These are phyloP conservation scores for Colletotrichum sp. DNA, from an alignment of 2,329 filamentous ascomycete species.

Conservation along the genomic window DNA sequence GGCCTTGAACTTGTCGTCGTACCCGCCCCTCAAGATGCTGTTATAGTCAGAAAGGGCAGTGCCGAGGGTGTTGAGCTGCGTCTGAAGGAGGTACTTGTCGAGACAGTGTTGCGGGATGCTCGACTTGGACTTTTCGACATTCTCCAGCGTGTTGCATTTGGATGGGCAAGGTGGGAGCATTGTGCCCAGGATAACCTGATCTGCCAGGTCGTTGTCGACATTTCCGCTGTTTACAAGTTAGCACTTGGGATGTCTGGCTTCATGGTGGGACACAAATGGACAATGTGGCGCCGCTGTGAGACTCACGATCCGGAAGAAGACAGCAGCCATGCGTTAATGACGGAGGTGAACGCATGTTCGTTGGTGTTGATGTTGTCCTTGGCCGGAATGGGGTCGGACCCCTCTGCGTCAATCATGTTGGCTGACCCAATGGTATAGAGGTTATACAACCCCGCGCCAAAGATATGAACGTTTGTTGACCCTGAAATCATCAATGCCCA, in stretches of 20 bases:
- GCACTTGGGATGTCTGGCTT: background rate
- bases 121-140: background rate
- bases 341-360: constrained; percentile 11
- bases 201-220: background rate
- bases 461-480: constrained; percentile 25
- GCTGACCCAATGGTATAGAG: constrained; percentile 21
- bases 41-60: background rate
- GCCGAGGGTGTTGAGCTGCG: background rate
- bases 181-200: background rate
- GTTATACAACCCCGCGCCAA: constrained; percentile 32
- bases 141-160: background rate
- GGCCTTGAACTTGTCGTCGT: background rate
- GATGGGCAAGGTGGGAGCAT: background rate
- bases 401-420: background rate
- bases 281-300: background rate
- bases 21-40: background rate
- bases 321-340: constrained; percentile 13
- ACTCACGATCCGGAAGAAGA: constrained; percentile 9
- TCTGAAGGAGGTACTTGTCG: background rate
- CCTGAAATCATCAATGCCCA: constrained; percentile 29
- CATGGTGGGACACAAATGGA: background rate
- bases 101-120: background rate
- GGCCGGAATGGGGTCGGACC: constrained; percentile 3
- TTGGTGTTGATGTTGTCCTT: constrained; percentile 18
- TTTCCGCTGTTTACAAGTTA: background rate